These are phyloP conservation scores for Alternaria brassicicola DNA, from an alignment of 2,329 filamentous ascomycete species.

Conservation along the genomic window DNA sequence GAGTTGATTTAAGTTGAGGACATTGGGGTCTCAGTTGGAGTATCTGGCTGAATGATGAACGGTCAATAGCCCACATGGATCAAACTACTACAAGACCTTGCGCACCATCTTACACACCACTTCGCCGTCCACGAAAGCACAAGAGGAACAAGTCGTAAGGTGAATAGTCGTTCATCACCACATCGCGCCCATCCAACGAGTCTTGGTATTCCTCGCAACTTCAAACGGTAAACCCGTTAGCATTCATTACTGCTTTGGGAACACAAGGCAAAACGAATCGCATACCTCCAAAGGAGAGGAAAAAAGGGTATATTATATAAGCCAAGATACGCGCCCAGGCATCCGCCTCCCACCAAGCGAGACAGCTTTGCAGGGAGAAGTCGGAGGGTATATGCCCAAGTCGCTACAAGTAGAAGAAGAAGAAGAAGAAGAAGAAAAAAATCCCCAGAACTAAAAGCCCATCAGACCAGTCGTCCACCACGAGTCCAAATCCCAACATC, in stretches of 20 bases:
- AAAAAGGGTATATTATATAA: constrained; percentile 14
- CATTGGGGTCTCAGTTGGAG: background rate
- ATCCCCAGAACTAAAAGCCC: background rate
- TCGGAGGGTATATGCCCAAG: constrained; percentile 21
- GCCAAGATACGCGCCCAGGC: constrained; percentile 1
- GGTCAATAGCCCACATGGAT: background rate
- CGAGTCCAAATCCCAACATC: background rate
- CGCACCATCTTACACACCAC: background rate
- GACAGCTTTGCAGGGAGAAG: constrained; percentile 5
- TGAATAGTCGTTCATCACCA: background rate
- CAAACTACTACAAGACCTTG: background rate
- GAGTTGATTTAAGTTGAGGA: background rate
- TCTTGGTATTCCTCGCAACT: background rate
- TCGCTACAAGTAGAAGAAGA: background rate
- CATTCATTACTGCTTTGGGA: background rate
- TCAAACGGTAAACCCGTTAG: background rate
- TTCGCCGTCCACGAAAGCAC: background rate
- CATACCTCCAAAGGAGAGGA: background rate
- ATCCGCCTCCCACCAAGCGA: constrained; percentile 11
- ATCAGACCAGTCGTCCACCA: background rate
- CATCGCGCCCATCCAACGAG: background rate
- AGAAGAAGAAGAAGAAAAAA: background rate
- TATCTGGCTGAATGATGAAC: background rate
- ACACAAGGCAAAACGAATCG: background rate
- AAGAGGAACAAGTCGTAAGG: background rate